phyloP scores from a whole-genome alignment of 768 basidiomycete species.

The Tephrocybe sp. region DNA sequence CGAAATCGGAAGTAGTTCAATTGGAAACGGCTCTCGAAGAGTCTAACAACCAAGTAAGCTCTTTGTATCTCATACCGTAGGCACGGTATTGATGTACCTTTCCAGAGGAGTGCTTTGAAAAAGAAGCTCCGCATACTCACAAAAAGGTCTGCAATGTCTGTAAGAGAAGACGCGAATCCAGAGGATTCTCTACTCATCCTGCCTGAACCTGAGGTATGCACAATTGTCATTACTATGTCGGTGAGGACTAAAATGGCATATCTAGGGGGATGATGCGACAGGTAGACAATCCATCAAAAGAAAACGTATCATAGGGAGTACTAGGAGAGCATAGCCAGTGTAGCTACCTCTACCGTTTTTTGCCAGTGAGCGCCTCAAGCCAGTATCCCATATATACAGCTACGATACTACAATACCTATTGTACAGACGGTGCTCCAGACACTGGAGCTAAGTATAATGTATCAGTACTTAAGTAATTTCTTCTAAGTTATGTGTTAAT shows the following conservation, averaged over 20 bases:
- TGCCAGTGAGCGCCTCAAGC: too few species aligned
- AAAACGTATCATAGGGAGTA: conserved; percentile 1
- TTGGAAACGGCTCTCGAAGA: conserved; percentile 3
- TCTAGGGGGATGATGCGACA: not conserved
- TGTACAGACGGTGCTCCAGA: too few species aligned
- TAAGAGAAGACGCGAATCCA: not conserved
- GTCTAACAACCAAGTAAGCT: conserved; percentile 7
- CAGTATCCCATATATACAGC: too few species aligned
- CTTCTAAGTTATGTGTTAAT: too few species aligned
- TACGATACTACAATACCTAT: too few species aligned
- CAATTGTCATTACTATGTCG: not conserved
- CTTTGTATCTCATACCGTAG: not conserved
- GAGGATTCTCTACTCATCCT: conserved; percentile 18
- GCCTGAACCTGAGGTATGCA: conserved; percentile 2
- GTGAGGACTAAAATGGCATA: not conserved
- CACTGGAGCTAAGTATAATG: too few species aligned
- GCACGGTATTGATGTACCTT: not conserved
- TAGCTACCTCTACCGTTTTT: too few species aligned
- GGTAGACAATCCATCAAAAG: conserved; percentile 1
- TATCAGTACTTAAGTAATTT: too few species aligned
- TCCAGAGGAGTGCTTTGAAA: conserved; percentile 10
- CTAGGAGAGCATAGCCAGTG: too few species aligned
- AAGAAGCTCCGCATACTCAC: conserved; percentile 13
- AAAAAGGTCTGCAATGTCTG: conserved; percentile 6
- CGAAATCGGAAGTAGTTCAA: conserved; percentile 6